Conservation (phyloP, 371 early-diverging fungal species). For the Mortierella sp. region DNA sequence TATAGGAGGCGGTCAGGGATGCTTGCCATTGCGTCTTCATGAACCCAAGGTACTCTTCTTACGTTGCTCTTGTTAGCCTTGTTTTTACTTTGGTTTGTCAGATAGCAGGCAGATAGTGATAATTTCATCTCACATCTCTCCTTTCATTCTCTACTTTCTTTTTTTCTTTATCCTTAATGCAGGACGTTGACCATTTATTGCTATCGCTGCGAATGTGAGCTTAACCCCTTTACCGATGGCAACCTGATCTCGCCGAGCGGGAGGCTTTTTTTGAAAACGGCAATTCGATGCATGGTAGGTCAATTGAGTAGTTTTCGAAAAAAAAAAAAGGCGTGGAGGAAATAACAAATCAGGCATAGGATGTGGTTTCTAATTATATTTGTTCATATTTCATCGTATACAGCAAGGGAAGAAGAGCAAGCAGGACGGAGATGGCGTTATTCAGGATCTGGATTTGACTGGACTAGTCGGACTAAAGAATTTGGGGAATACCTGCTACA, state of each 20-base stretch:
- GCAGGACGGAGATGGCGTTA: slow-evolving; percentile 47
- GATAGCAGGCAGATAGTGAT: not conserved
- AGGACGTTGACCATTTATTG: slow-evolving; percentile 57
- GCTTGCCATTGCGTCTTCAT: slow-evolving; percentile 55
- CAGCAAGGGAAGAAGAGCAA: slow-evolving; percentile 60
- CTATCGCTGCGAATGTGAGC: slow-evolving; percentile 46
- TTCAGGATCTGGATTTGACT: slow-evolving; percentile 57
- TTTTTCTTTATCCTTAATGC: not conserved
- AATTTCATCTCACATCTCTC: not conserved
- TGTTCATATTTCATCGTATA: not conserved
- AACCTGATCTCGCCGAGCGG: slow-evolving; percentile 31
- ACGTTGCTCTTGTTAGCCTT: not conserved
- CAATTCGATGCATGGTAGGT: slow-evolving; percentile 57
- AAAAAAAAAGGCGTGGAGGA: too few relatives aligned
- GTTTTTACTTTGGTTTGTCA: not conserved
- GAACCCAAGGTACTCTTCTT: slow-evolving; percentile 36
- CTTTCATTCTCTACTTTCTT: not conserved
- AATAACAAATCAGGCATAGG: too few relatives aligned
- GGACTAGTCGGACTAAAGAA: slow-evolving; percentile 63
- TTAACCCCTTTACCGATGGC: slow-evolving; percentile 53
- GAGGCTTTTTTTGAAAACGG: slow-evolving; percentile 49
- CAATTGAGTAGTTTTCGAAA: not conserved
- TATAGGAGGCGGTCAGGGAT: slow-evolving; percentile 52
- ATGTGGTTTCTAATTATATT: slow-evolving; percentile 19
- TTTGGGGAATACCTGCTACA: slow-evolving; percentile 75